Base-by-base conservation (phyloP, 768 basidiomycete genomes). In the Agrocybe chaxingu region DNA sequence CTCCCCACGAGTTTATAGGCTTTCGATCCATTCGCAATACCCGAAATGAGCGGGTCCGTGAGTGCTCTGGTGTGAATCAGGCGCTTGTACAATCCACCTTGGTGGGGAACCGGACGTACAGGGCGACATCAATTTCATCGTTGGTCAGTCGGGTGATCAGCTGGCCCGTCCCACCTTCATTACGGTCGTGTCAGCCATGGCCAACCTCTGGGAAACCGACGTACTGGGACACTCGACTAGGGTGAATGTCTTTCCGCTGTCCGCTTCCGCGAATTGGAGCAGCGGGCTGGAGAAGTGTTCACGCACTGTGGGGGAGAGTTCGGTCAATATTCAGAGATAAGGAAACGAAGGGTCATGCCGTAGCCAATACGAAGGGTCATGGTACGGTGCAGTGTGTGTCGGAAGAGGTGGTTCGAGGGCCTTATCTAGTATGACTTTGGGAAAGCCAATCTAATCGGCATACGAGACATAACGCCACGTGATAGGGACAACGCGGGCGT, bases 201-300 rank as follows among this genome's bases (percentile, higher is more conserved):
- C 18, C n/a, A 32, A 5, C n/a, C 3, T 19, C 10, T 16, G 29
- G 60, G 7, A 29, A 19, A 43, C 12, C 13, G 57, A 62, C 48
- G 16, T 62, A 91, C 90, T 88, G 7, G 94, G 94, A 66, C 94
- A 97, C 70, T 92, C 91, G 11, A 95, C 81, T 6, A 98, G 76
- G 4, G 78, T 81, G 64, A 98, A 92, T 0, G 89, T 87, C 64
- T 79, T 70, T 4, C 79, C 81, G 16, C 76, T 70, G 59, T 96
- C 90, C 7, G 66, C 71, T 18, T 80, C 81, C 1, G 85, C 83
- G 60, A 86, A 91, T 63, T 96, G 94, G 2, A 98, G 80, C 11
- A 99, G 75, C 0, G 96, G 96, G 1, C 90, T 89, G 11, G 89
- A 90, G 69, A 98, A 98, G 66, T 97, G 94, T 62, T 92, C 90